phyloP scores from a whole-genome alignment of 1,284 basidiomycete genomes.

The Vanrija sp. region DNA sequence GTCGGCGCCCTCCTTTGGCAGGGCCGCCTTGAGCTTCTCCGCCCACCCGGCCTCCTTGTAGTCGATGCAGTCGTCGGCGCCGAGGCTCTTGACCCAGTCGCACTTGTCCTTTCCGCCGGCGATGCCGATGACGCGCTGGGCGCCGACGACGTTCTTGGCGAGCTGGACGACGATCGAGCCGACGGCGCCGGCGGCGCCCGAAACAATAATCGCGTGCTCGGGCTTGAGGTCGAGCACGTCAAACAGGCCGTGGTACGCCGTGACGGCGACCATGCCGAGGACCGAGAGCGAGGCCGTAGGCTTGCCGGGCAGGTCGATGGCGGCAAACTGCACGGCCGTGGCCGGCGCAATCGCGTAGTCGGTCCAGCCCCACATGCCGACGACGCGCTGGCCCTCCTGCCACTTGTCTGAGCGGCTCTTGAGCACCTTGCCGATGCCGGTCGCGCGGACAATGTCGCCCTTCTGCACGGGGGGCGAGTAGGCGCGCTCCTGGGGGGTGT shows the following conservation, averaged over 20 bases:
- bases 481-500: constrained; percentile 13
- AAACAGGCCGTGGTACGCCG: constrained; percentile 43
- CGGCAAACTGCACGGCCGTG: background rate
- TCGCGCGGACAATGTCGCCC: constrained; percentile 24
- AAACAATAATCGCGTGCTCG: constrained; percentile 46
- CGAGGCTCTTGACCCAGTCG: constrained; percentile 50
- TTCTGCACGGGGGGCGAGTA: constrained; percentile 24
- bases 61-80: constrained; percentile 53
- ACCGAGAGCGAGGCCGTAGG: constrained; percentile 25
- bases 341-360: constrained; percentile 31
- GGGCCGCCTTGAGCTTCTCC: constrained; percentile 33
- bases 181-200: constrained; percentile 46
- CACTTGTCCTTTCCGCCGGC: constrained; percentile 54
- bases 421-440: constrained; percentile 25
- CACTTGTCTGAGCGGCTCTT: constrained; percentile 22
- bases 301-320: constrained; percentile 13
- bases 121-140: constrained; percentile 52
- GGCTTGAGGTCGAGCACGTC: constrained; percentile 43
- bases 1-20: constrained; percentile 31
- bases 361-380: constrained; percentile 25
- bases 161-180: constrained; percentile 39
- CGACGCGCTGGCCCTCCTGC: constrained; percentile 31
- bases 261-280: constrained; percentile 35
- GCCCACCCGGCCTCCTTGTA: constrained; percentile 47
- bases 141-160: constrained; percentile 49